These are phyloP conservation scores for Chenopodium berlandieri DNA, from an alignment of 148 eudicot species.

Conservation along the genomic window DNA sequence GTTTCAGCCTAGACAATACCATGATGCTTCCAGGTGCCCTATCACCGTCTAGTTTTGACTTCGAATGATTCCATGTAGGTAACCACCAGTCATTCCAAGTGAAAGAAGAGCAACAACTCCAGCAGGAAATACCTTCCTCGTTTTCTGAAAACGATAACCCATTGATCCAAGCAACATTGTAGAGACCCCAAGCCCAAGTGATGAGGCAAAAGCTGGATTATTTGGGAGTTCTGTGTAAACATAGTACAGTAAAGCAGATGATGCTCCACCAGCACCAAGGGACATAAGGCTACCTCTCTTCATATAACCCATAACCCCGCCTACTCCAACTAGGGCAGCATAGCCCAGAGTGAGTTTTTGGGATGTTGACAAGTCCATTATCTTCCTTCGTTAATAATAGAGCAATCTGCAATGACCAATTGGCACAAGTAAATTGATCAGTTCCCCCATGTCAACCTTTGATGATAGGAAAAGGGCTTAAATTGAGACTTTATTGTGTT, in stretches of 20 bases:
- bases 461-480: background rate
- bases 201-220: conserved; percentile 60
- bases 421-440: background rate
- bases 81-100: conserved; percentile 71
- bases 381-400: conserved; percentile 20
- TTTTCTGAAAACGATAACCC: conserved; percentile 67
- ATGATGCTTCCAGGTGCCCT: background rate
- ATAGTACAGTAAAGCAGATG: conserved; percentile 50
- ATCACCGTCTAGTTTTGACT: conserved; percentile 26
- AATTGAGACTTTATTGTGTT: too few species aligned
- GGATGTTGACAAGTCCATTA: conserved; percentile 58
- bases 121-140: conserved; percentile 82
- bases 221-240: conserved; percentile 77
- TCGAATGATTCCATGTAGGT: conserved; percentile 75
- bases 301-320: conserved; percentile 76
- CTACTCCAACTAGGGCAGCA: conserved; percentile 69
- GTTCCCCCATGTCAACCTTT: background rate
- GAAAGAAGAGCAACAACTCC: conserved; percentile 77
- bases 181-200: conserved; percentile 72
- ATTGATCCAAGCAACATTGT: conserved; percentile 65
- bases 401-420: conserved; percentile 4
- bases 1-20: background rate
- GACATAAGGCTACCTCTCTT: conserved; percentile 78
- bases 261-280: conserved; percentile 65
- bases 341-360: conserved; percentile 85